Conservation (phyloP, 2,329 filamentous ascomycete genomes). For the Cercospora sojina region DNA sequence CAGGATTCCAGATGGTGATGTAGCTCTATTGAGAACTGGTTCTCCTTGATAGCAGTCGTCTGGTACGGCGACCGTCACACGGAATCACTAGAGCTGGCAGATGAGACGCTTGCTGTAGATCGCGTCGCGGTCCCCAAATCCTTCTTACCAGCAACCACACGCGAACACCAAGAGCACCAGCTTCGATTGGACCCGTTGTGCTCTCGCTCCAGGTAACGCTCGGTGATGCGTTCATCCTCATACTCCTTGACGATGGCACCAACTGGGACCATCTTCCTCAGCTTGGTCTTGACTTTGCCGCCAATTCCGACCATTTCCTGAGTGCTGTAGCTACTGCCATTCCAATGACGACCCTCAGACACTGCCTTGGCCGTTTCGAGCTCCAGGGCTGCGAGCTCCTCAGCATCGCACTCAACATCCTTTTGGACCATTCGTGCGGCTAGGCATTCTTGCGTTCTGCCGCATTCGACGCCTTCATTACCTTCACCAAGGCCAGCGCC, state of each 20-base stretch:
- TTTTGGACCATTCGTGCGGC: conserved; percentile 74
- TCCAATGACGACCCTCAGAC: conserved; percentile 42
- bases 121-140: conserved; percentile 25
- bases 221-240: conserved; percentile 70
- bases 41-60: background rate
- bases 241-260: conserved; percentile 84
- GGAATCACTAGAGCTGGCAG: conserved; percentile 21
- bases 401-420: conserved; percentile 82
- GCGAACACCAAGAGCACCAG: conserved; percentile 90
- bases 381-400: conserved; percentile 60
- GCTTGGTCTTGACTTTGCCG: conserved; percentile 81
- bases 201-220: conserved; percentile 68
- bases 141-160: conserved; percentile 43
- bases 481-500: conserved; percentile 87
- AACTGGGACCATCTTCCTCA: conserved; percentile 77
- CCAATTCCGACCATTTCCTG: conserved; percentile 93
- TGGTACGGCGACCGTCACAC: background rate
- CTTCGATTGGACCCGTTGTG: conserved; percentile 66
- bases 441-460: conserved; percentile 73
- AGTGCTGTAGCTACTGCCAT: conserved; percentile 70
- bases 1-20: background rate
- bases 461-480: conserved; percentile 83
- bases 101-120: conserved; percentile 33
- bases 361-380: conserved; percentile 35
- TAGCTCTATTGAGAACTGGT: background rate